Conservation (phyloP, 1,139 yeast genomes). For the Saccharomyces hybrid region DNA sequence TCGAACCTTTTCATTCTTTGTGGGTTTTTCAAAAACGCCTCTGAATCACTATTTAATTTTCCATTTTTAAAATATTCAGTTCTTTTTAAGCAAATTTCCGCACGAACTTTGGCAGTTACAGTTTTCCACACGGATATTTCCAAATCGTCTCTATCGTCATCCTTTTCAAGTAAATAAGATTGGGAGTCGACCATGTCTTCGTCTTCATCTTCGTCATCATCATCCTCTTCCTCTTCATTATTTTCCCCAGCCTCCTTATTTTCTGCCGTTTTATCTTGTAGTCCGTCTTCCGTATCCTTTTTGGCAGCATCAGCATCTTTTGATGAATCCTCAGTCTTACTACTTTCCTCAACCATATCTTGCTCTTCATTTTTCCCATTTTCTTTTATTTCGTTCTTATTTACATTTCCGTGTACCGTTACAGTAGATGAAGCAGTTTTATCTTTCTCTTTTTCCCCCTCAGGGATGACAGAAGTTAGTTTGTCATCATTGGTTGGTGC, state of each 20-base stretch:
- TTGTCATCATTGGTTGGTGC: neutral
- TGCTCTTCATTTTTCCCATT: neutral
- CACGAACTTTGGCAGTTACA: constrained; percentile 69
- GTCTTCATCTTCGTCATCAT: constrained; percentile 30
- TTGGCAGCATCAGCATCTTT: neutral
- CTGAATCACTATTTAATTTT: constrained; percentile 54
- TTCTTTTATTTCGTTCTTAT: neutral
- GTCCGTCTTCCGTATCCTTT: neutral
- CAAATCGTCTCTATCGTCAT: constrained; percentile 53
- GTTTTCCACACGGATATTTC: constrained; percentile 78
- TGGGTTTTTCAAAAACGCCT: constrained; percentile 57
- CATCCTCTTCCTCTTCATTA: constrained; percentile 18
- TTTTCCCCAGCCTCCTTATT: neutral
- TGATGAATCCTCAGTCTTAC: neutral
- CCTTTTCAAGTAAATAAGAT: constrained; percentile 35
- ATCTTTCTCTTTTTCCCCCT: constrained; percentile 1
- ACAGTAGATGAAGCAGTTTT: neutral
- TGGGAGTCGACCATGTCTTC: constrained; percentile 25
- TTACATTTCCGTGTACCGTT: neutral
- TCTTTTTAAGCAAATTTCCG: constrained; percentile 64
- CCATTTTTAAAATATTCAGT: constrained; percentile 53
- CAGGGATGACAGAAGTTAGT: neutral
- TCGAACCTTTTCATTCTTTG: constrained; percentile 44
- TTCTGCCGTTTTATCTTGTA: neutral
- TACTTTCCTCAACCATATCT: neutral